A percentile compares a stretch with the other conserved stretches of the same genome.
Conservation (phyloP, 192 early-diverging fungal genomes). For the Coemansia sp. region DNA sequence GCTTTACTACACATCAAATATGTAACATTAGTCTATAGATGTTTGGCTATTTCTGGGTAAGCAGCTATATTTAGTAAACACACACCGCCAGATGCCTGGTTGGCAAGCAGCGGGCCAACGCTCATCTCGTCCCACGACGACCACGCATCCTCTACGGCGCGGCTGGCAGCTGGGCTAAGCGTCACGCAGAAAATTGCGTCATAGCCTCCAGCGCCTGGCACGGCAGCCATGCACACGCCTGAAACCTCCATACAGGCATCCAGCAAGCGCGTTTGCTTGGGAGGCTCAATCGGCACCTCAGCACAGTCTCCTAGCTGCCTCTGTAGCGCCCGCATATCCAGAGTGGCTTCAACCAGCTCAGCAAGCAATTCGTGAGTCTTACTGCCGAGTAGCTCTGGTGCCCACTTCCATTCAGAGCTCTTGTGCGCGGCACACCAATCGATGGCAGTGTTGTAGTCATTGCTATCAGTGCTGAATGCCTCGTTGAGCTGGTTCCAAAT, state of each 20-base stretch:
- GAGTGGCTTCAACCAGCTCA: constrained; percentile 48
- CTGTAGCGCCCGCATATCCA: constrained; percentile 61
- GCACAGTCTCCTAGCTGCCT: constrained; percentile 71
- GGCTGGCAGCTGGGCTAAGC: constrained; percentile 54
- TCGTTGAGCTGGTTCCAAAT: constrained; percentile 61
- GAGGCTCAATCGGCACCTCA: constrained; percentile 86
- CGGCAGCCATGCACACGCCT: constrained; percentile 89
- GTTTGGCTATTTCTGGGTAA: constrained; percentile 18
- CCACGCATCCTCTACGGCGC: constrained; percentile 62
- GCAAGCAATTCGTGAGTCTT: constrained; percentile 50
- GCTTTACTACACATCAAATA: no score
- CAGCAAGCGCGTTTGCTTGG: constrained; percentile 79
- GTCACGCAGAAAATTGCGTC: constrained; percentile 95
- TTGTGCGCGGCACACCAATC: constrained; percentile 45
- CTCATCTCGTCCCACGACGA: constrained; percentile 69
- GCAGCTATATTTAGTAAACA: constrained; percentile 13
- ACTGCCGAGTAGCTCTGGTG: not conserved
- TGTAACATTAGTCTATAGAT: not conserved
- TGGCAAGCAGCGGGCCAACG: constrained; percentile 78
- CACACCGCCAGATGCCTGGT: constrained; percentile 62
- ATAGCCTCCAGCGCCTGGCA: constrained; percentile 96
- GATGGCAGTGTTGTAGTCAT: constrained; percentile 45
- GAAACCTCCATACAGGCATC: constrained; percentile 76
- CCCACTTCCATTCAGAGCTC: constrained; percentile 23
- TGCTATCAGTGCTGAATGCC: constrained; percentile 20